These are phyloP conservation scores for Candida takata DNA, from an alignment of 805 yeast species.

Conservation along the genomic window DNA sequence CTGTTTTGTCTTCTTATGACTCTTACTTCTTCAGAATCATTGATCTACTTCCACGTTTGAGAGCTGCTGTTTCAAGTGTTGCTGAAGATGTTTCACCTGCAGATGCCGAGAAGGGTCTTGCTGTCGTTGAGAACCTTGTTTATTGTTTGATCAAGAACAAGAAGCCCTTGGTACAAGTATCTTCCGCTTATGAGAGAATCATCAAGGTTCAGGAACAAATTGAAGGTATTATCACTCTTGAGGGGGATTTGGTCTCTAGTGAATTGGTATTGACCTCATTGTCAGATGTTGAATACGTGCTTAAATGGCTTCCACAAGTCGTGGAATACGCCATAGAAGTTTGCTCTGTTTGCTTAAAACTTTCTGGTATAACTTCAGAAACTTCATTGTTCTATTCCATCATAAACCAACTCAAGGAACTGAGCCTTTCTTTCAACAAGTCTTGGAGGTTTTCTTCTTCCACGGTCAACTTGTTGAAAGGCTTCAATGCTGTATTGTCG, in stretches of 20 bases:
- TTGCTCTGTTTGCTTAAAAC: constrained; percentile 12
- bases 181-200: constrained; percentile 17
- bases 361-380: constrained; percentile 12
- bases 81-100: constrained; percentile 69
- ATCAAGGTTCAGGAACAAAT: constrained; percentile 16
- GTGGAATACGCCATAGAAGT: constrained; percentile 26
- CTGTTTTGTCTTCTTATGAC: constrained; percentile 40
- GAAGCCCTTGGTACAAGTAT: constrained; percentile 33
- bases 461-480: constrained; percentile 19
- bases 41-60: constrained; percentile 74
- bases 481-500: constrained; percentile 11
- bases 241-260: constrained; percentile 16
- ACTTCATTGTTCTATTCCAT: constrained; percentile 14
- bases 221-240: constrained; percentile 17
- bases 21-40: constrained; percentile 57
- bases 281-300: constrained; percentile 10
- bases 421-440: constrained; percentile 6
- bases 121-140: constrained; percentile 66
- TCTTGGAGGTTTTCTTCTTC: constrained; percentile 16
- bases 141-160: constrained; percentile 49
- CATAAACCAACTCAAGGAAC: constrained; percentile 10
- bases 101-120: constrained; percentile 71
- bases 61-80: constrained; percentile 53
- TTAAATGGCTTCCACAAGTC: constrained; percentile 29
- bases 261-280: constrained; percentile 8